Evolutionary conservation across 1,139 yeast genomes (phyloP).

Genomic region (Debaryomycetaceae sp.): DNA sequence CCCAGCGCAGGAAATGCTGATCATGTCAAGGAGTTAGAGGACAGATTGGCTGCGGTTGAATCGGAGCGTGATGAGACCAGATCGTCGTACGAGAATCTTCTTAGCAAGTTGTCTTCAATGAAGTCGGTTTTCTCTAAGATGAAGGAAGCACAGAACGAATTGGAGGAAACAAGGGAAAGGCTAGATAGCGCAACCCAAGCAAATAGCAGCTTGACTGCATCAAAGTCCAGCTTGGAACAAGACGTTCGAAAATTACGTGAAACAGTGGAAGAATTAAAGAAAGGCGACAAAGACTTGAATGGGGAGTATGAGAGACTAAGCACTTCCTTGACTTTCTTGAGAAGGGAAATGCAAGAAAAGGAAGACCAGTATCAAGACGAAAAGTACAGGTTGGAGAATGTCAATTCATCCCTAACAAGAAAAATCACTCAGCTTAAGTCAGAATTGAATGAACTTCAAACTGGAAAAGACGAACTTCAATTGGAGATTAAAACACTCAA

Average conservation of each 20-base stretch:
- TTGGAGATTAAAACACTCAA: slow-evolving; percentile 41
- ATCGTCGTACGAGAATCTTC: slow-evolving; percentile 68
- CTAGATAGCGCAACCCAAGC: slow-evolving; percentile 24
- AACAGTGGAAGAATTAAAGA: slow-evolving; percentile 30
- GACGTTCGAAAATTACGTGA: slow-evolving; percentile 9
- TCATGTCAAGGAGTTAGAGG: slow-evolving; percentile 26
- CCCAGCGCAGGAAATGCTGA: not conserved
- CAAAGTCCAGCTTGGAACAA: slow-evolving; percentile 7
- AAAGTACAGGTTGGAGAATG: slow-evolving; percentile 42
- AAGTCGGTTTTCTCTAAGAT: slow-evolving; percentile 69
- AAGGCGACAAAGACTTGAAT: slow-evolving; percentile 55
- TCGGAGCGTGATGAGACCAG: slow-evolving; percentile 65
- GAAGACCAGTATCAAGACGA: slow-evolving; percentile 45
- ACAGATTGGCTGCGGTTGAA: slow-evolving; percentile 18
- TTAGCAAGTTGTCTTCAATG: slow-evolving; percentile 77
- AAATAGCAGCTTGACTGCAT: slow-evolving; percentile 21
- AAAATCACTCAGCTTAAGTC: slow-evolving; percentile 37
- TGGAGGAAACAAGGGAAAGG: slow-evolving; percentile 53
- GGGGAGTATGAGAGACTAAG: slow-evolving; percentile 66
- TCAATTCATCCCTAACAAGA: slow-evolving; percentile 29
- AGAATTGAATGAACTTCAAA: slow-evolving; percentile 44
- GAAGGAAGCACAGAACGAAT: slow-evolving; percentile 72
- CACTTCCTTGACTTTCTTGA: slow-evolving; percentile 41
- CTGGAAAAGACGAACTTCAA: slow-evolving; percentile 46
- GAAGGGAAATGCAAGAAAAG: slow-evolving; percentile 44